Conservation (phyloP, 164 flowering plant genomes). For the Berberis vulgaris region DNA sequence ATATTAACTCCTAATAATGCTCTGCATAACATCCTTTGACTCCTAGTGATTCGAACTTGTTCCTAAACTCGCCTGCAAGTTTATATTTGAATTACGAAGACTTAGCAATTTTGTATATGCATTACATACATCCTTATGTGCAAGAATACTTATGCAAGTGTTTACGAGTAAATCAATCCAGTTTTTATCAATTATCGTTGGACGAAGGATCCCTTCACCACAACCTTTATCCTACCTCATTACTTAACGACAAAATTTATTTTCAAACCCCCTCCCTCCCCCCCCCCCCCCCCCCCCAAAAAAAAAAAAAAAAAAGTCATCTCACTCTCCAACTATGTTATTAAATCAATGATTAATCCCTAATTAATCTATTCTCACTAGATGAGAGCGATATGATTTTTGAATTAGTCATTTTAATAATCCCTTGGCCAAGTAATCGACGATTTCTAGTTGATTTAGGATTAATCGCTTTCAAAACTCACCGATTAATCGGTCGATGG, state of each 20-base stretch:
- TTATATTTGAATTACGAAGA: not conserved
- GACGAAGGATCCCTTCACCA: too few species aligned
- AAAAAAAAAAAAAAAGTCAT: too few species aligned
- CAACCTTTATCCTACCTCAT: not conserved
- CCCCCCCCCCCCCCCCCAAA: not conserved
- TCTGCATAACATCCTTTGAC: not conserved
- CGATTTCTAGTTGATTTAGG: too few species aligned
- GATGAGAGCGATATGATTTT: too few species aligned
- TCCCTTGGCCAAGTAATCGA: too few species aligned
- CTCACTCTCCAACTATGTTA: too few species aligned
- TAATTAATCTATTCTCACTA: too few species aligned
- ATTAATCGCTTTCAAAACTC: too few species aligned
- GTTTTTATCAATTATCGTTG: not conserved
- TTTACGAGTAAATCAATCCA: not conserved
- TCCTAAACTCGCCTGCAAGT: not conserved
- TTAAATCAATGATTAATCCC: too few species aligned
- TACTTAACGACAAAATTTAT: not conserved
- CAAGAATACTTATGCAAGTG: not conserved
- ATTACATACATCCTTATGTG: too few species aligned
- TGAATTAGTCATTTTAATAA: too few species aligned
- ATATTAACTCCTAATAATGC: not conserved
- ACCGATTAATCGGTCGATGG: too few species aligned
- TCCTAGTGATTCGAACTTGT: not conserved
- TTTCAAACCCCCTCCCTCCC: not conserved
- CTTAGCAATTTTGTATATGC: not conserved